Evolutionary conservation across 805 yeast genomes (phyloP).

Genomic region (Myxozyma neglecta): DNA sequence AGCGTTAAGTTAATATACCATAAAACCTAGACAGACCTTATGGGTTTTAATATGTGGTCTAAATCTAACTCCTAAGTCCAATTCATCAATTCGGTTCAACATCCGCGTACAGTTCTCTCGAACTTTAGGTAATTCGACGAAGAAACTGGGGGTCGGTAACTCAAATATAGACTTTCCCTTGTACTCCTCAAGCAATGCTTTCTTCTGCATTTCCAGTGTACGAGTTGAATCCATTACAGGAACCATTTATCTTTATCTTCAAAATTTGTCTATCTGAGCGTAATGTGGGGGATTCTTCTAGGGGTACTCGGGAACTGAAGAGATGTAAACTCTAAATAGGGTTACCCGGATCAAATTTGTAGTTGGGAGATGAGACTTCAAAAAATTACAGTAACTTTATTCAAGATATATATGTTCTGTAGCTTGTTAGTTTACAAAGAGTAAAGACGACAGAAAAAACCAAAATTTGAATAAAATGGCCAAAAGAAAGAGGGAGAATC

Average conservation of each 20-base stretch:
- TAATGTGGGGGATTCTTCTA: too few relatives aligned
- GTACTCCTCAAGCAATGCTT: slow-evolving; percentile 7
- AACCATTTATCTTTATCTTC: background rate
- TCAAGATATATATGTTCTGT: too few relatives aligned
- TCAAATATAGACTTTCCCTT: slow-evolving; percentile 48
- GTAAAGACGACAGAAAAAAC: background rate
- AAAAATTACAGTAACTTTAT: too few relatives aligned
- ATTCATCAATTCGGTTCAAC: slow-evolving; percentile 47
- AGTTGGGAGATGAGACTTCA: background rate
- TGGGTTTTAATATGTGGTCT: slow-evolving; percentile 79
- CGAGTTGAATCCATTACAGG: background rate
- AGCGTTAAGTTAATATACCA: background rate
- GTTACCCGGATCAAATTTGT: slow-evolving; percentile 4
- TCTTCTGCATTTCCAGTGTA: background rate
- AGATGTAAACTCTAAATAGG: background rate
- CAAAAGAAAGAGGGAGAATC: slow-evolving; percentile 37
- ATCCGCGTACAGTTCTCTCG: slow-evolving; percentile 50
- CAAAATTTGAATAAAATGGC: background rate
- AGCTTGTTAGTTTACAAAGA: too few relatives aligned
- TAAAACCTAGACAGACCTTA: slow-evolving; percentile 42
- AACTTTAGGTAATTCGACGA: slow-evolving; percentile 49
- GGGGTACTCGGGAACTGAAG: background rate
- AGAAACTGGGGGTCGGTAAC: slow-evolving; percentile 61
- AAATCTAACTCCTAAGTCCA: slow-evolving; percentile 47
- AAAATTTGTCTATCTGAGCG: background rate